phyloP scores from a whole-genome alignment of 2,329 filamentous ascomycete genomes.

The Fusarium metavorans region DNA sequence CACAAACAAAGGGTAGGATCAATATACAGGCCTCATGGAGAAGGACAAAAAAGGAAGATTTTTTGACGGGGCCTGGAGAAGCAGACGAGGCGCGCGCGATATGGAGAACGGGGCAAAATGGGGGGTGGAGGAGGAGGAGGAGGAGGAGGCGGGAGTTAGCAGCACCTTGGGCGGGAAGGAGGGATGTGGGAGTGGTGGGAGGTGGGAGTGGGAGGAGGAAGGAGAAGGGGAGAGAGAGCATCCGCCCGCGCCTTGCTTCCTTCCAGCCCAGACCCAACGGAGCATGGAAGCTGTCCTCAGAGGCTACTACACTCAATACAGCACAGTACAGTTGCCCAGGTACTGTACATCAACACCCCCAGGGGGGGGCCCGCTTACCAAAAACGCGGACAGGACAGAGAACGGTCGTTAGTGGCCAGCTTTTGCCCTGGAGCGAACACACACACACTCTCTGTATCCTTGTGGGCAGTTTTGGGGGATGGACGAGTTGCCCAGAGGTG shows the following conservation, averaged over 20 bases:
- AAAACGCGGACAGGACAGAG: constrained; percentile 17
- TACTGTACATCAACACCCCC: background rate
- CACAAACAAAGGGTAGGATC: constrained; percentile 49
- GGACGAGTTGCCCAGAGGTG: background rate
- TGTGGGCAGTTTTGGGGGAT: background rate
- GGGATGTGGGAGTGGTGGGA: constrained; percentile 31
- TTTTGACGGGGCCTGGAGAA: constrained; percentile 46
- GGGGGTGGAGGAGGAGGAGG: constrained; percentile 38
- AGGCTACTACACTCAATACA: background rate
- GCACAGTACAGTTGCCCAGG: background rate
- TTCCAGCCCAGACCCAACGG: constrained; percentile 7
- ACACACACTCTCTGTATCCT: background rate
- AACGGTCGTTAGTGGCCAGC: constrained; percentile 6
- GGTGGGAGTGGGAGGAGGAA: constrained; percentile 18
- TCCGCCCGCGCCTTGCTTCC: background rate
- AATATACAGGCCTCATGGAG: constrained; percentile 54
- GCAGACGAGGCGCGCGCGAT: constrained; percentile 42
- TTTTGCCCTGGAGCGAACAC: background rate
- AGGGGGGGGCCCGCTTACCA: constrained; percentile 3
- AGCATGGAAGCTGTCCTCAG: constrained; percentile 15
- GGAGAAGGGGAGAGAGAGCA: constrained; percentile 23
- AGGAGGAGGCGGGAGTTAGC: constrained; percentile 28
- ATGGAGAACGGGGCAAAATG: constrained; percentile 40
- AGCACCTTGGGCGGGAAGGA: constrained; percentile 19
- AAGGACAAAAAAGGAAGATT: constrained; percentile 40